Conservation (phyloP, 1,284 basidiomycete species). For the Irpex sp. region DNA sequence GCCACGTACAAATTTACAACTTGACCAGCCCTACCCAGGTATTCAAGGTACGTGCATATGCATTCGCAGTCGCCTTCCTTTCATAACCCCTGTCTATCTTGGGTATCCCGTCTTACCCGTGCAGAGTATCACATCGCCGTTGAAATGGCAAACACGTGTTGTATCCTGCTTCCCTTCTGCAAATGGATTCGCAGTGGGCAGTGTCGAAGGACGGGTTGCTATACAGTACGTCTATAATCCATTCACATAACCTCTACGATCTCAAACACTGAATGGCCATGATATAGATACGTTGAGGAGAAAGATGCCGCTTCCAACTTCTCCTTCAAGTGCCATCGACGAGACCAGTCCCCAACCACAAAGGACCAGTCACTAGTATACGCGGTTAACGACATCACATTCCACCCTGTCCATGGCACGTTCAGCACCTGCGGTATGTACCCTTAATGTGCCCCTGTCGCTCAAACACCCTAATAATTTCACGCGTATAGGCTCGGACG, state of each 20-base stretch:
- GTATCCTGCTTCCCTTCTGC: conserved; percentile 83
- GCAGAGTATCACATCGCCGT: conserved; percentile 76
- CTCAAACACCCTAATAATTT: background rate
- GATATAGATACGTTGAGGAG: conserved; percentile 77
- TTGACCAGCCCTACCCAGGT: conserved; percentile 75
- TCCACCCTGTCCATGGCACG: conserved; percentile 91
- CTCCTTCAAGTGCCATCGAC: conserved; percentile 85
- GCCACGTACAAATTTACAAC: conserved; percentile 88
- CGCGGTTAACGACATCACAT: conserved; percentile 89
- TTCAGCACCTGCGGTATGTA: conserved; percentile 88
- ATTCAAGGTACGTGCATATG: conserved; percentile 56
- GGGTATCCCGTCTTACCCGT: background rate
- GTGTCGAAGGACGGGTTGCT: conserved; percentile 93
- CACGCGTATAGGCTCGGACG: conserved; percentile 60
- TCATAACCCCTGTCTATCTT: background rate
- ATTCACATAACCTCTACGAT: background rate
- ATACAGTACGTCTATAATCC: conserved; percentile 72
- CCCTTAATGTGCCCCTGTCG: conserved; percentile 18
- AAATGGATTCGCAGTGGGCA: conserved; percentile 89
- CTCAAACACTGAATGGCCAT: no score
- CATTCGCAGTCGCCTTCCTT: background rate
- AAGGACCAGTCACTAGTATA: conserved; percentile 48
- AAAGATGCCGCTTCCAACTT: conserved; percentile 81
- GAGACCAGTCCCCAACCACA: conserved; percentile 57
- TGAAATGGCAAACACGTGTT: conserved; percentile 94